Evolutionary conservation across 768 basidiomycete species (phyloP).

Genomic region (Paxillus ammoniavirescens): DNA sequence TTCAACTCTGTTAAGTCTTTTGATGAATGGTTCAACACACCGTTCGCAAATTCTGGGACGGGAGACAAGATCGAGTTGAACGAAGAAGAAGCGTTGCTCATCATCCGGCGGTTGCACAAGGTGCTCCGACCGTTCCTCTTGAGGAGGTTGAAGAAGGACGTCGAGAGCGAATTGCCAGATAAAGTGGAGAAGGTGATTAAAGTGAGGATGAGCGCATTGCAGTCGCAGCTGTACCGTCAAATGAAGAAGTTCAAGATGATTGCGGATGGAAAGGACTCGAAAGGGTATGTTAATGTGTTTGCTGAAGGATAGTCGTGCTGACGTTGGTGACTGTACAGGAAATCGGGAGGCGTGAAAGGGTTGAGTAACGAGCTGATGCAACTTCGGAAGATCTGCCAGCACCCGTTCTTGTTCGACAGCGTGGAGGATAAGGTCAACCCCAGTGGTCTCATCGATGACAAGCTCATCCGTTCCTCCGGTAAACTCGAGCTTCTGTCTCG

Average conservation of each 20-base stretch:
- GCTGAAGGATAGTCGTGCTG: slow-evolving; percentile 4
- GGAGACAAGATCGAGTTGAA: slow-evolving; percentile 98
- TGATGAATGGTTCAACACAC: slow-evolving; percentile 99
- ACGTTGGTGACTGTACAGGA: slow-evolving; percentile 37
- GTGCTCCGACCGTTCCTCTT: slow-evolving; percentile 94
- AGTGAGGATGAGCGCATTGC: slow-evolving; percentile 89
- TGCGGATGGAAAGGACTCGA: slow-evolving; percentile 72
- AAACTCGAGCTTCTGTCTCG: slow-evolving; percentile 92
- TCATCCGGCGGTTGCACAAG: slow-evolving; percentile 95
- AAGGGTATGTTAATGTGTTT: slow-evolving; percentile 52
- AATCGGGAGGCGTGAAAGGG: slow-evolving; percentile 79
- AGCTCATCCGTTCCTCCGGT: slow-evolving; percentile 82
- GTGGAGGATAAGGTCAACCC: slow-evolving; percentile 95
- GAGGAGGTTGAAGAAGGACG: slow-evolving; percentile 92
- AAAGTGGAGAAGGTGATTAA: slow-evolving; percentile 99
- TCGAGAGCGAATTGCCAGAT: slow-evolving; percentile 92
- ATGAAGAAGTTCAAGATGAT: slow-evolving; percentile 99
- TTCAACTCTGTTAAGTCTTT: slow-evolving; percentile 99
- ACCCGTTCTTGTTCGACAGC: slow-evolving; percentile 93
- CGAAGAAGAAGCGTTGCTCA: slow-evolving; percentile 98
- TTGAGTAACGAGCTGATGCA: slow-evolving; percentile 97
- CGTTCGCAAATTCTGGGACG: slow-evolving; percentile 97
- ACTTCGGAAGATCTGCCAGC: slow-evolving; percentile 96
- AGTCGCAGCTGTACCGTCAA: slow-evolving; percentile 91
- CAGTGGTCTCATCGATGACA: slow-evolving; percentile 76